Evolutionary conservation across 306 rosid genomes (phyloP), one percentile per base, ranked within the genome.

Genomic region (Mimosa bimucronata): DNA sequence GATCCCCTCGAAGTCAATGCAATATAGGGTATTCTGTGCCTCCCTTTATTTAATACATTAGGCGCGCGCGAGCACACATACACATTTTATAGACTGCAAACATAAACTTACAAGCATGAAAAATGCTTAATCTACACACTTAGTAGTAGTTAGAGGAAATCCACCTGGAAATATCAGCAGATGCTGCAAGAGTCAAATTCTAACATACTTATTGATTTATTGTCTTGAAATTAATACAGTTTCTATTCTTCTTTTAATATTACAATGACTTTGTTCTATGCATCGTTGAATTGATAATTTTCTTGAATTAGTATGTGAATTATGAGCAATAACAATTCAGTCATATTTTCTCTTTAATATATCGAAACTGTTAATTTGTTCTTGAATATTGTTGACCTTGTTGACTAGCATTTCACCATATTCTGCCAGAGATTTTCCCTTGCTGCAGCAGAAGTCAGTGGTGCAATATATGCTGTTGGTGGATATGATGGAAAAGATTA

Each of bases 1-100:
- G 92, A 86, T 84, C 64, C 82, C 75, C 25, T 38, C 74, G 41
- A 53, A 7, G 52, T 52, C 88, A 57, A 84, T 88, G 89, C 79
- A 34, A 61, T 66, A 77, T 13, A 83, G 84, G 88, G 88, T 84
- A 66, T 41, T 29, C 37, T 14, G 3, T 7, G 6, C 31, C 65
- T 52, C 45, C 25, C 45, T 37, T 37, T 9, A 13, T 45, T 31
- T 70, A 38, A 23, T 52, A 25, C n/a, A 31, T 77, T 15, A 21
- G 55, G 2, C 5, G 15, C 16, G 14, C n/a, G n/a, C n/a, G n/a
- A n/a, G n/a, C n/a, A n/a, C n/a, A n/a, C n/a, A n/a, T n/a, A n/a
- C n/a, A n/a, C n/a, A n/a, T n/a, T n/a, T 48, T 29, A 65, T 77
- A 45, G 37, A 65, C 26, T 55, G 28, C 29, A 9, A 19, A 21